Evolutionary conservation across 192 early-diverging fungal genomes (phyloP).

Genomic region (Coemansia sp.): DNA sequence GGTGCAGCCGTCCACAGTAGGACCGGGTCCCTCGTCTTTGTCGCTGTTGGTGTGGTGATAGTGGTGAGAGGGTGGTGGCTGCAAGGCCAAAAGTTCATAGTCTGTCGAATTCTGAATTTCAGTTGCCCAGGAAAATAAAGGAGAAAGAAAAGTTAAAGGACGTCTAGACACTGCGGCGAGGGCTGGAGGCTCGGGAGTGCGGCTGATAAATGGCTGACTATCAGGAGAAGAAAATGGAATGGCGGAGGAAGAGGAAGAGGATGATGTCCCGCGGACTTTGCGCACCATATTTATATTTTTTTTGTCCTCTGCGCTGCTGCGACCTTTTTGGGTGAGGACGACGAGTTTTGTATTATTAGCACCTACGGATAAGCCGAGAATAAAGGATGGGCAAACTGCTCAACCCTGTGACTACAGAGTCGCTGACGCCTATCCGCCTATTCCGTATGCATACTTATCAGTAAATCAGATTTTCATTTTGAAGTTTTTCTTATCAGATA

Average conservation of each 20-base stretch:
- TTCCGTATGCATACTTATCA: not conserved
- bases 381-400: not conserved
- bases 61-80: slow-evolving; percentile 1
- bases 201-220: slow-evolving; percentile 4
- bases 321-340: not conserved
- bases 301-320: not conserved
- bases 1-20: slow-evolving; percentile 13
- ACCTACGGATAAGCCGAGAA: not conserved
- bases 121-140: not conserved
- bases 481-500: not conserved
- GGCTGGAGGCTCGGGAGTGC: not conserved
- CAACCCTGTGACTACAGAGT: not conserved
- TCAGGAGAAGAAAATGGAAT: not conserved
- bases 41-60: not conserved
- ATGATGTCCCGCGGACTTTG: slow-evolving; percentile 4
- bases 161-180: not conserved
- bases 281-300: not conserved
- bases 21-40: slow-evolving; percentile 7
- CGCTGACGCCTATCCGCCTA: not conserved
- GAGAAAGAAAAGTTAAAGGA: not conserved
- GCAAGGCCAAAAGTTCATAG: slow-evolving; percentile 6
- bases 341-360: not conserved
- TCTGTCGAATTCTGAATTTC: slow-evolving; percentile 4
- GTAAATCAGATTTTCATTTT: slow-evolving; percentile 6
- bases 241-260: slow-evolving; percentile 1